phyloP scores from a whole-genome alignment of 2,329 filamentous ascomycete genomes.

The Fusarium decemcellulare region DNA sequence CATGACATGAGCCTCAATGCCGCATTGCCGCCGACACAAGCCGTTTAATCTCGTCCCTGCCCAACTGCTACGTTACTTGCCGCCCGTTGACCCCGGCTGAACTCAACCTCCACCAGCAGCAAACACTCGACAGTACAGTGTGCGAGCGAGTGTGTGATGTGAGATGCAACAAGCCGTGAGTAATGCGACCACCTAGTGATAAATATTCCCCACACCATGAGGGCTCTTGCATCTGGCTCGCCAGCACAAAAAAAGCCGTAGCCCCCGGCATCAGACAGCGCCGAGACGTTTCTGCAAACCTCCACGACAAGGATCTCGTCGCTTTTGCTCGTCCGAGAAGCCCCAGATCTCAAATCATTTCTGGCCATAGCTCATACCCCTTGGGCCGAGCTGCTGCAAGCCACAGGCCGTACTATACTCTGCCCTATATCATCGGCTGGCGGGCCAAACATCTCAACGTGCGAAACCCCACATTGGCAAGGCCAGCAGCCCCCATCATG shows the following conservation, averaged over 20 bases:
- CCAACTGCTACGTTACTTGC: conserved; percentile 43
- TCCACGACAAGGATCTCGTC: conserved; percentile 3
- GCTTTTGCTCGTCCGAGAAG: conserved; percentile 27
- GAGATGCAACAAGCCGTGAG: conserved; percentile 27
- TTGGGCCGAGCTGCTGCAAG: conserved; percentile 28
- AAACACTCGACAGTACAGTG: neutral
- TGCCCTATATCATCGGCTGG: conserved; percentile 36
- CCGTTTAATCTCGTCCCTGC: conserved; percentile 13
- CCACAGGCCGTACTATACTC: conserved; percentile 3
- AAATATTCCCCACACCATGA: conserved; percentile 40
- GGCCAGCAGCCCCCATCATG: conserved; percentile 26
- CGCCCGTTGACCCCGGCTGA: neutral
- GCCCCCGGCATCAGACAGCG: conserved; percentile 10
- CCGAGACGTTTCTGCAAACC: conserved; percentile 22
- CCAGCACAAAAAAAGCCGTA: conserved; percentile 8
- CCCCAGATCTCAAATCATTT: conserved; percentile 21
- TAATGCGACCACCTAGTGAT: conserved; percentile 1
- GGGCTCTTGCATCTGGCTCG: conserved; percentile 10
- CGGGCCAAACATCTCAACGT: neutral
- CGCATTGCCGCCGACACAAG: conserved; percentile 5
- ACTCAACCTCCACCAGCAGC: conserved; percentile 10
- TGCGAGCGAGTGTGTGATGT: conserved; percentile 12
- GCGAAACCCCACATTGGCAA: conserved; percentile 17
- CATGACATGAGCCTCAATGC: neutral
- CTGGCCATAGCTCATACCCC: conserved; percentile 22